Evolutionary conservation across 495 filamentous ascomycete genomes (phyloP), one percentile per base, ranked within the genome.

Genomic region (Tirmania nivea): DNA sequence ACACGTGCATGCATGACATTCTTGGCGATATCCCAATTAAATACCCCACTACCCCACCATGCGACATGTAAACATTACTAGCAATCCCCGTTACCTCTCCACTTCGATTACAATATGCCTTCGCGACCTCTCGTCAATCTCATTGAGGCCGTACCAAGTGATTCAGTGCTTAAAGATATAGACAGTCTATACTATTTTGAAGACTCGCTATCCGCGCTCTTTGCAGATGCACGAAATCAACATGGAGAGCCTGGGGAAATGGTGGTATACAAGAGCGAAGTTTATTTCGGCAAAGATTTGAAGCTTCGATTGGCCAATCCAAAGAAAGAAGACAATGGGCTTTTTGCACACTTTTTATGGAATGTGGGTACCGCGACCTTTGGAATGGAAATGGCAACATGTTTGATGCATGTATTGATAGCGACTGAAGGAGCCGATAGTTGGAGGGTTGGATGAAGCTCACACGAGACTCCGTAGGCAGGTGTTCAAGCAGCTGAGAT

Each of bases 271-370:
- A 69, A 62, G 53, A 49, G 55, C n/a, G 53, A 59, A 19, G 21
- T 55, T 14, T 54, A 60, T 14, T 61, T 50, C 25, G 48, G 48
- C 16, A 50, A 69, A 9, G 59, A 68, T 34, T 50, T 73, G 48
- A 63, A 70, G 47, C 67, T 84, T 49, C 58, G 60, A 3, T 70
- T 79, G 10, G 71, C 76, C 1, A 71, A 80, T 57, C 75, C 78
- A 1, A 63, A 72, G 19, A 69, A 65, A 1, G 76, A 80, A 31
- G 69, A 74, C 39, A 75, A 75, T 14, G 69, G 66, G 42, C 73
- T 90, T 37, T 93, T 88, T 64, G 79, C 79, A 35, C 87, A 93
- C 65, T 83, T 83, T 64, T 67, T 94, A 7, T 94, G 88, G 88
- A 92, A 89, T 63, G 60, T 55, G 54, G 39, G 60, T 58, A 49